phyloP scores from a whole-genome alignment of 2,329 filamentous ascomycete species.

The Neonectria coccinea region DNA sequence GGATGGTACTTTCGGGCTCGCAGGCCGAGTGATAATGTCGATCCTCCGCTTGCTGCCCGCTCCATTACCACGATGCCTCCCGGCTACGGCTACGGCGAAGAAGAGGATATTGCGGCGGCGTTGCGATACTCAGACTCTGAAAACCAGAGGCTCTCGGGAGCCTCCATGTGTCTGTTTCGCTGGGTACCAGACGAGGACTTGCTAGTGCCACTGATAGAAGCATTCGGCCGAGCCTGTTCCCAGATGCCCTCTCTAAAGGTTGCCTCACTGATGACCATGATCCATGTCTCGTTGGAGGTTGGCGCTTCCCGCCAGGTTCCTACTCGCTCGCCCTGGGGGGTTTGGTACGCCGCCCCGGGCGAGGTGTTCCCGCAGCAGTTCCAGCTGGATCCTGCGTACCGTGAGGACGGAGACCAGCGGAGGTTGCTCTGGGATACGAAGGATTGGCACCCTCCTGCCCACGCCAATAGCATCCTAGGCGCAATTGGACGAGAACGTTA shows the following conservation, averaged over 20 bases:
- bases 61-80: constrained; percentile 26
- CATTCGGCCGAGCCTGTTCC: constrained; percentile 32
- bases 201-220: constrained; percentile 30
- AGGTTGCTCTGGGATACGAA: constrained; percentile 34
- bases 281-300: constrained; percentile 28
- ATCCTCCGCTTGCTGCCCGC: constrained; percentile 20
- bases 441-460: constrained; percentile 27
- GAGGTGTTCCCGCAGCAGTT: constrained; percentile 29
- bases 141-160: constrained; percentile 28
- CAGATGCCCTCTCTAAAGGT: constrained; percentile 32
- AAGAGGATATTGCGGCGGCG: constrained; percentile 27
- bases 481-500: constrained; percentile 29
- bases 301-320: constrained; percentile 25
- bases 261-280: constrained; percentile 31
- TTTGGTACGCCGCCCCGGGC: constrained; percentile 30
- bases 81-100: constrained; percentile 31
- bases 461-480: constrained; percentile 21
- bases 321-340: constrained; percentile 30
- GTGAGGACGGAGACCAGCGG: constrained; percentile 26
- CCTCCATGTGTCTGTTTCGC: constrained; percentile 34
- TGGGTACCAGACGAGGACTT: constrained; percentile 32
- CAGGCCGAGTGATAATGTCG: constrained; percentile 24
- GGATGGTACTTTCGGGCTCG: constrained; percentile 35
- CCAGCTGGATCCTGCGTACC: constrained; percentile 33
- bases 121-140: constrained; percentile 31